phyloP scores from a whole-genome alignment of 768 basidiomycete species.

The Daedaleopsis nitida region DNA sequence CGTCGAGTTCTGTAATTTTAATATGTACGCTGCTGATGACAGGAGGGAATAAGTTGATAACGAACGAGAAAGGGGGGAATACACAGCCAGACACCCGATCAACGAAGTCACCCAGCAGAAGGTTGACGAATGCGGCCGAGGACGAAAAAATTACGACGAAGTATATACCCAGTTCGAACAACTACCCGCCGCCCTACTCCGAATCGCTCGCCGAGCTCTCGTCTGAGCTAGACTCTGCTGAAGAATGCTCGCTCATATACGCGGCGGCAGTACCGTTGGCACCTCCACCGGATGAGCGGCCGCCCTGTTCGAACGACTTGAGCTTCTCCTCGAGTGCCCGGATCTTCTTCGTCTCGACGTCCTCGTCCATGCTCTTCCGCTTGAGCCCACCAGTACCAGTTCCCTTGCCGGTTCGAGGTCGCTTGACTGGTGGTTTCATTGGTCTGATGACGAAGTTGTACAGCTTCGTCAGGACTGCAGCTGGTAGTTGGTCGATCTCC shows the following conservation, averaged over 20 bases:
- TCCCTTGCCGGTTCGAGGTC: slow-evolving; percentile 73
- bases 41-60: slow-evolving; percentile 24
- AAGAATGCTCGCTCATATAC: slow-evolving; percentile 72
- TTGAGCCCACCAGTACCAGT: slow-evolving; percentile 89
- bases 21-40: slow-evolving; percentile 27
- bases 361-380: slow-evolving; percentile 96
- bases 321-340: slow-evolving; percentile 87
- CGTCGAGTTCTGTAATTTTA: slow-evolving; percentile 33
- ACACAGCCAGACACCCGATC: slow-evolving; percentile 6
- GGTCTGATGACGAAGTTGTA: slow-evolving; percentile 95
- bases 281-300: slow-evolving; percentile 21
- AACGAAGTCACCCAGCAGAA: slow-evolving; percentile 13
- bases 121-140: slow-evolving; percentile 10
- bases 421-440: slow-evolving; percentile 58
- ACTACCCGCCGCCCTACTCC: slow-evolving; percentile 48
- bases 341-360: slow-evolving; percentile 95
- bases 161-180: slow-evolving; percentile 5
- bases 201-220: slow-evolving; percentile 86
- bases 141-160: slow-evolving; percentile 5
- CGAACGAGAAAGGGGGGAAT: slow-evolving; percentile 13
- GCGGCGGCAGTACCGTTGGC: slow-evolving; percentile 41
- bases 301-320: slow-evolving; percentile 72
- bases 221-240: slow-evolving; percentile 78
- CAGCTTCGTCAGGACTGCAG: slow-evolving; percentile 84
- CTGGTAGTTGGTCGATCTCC: slow-evolving; percentile 91